Evolutionary conservation across 768 basidiomycete genomes (phyloP).

Genomic region (Tricholomella constricta): DNA sequence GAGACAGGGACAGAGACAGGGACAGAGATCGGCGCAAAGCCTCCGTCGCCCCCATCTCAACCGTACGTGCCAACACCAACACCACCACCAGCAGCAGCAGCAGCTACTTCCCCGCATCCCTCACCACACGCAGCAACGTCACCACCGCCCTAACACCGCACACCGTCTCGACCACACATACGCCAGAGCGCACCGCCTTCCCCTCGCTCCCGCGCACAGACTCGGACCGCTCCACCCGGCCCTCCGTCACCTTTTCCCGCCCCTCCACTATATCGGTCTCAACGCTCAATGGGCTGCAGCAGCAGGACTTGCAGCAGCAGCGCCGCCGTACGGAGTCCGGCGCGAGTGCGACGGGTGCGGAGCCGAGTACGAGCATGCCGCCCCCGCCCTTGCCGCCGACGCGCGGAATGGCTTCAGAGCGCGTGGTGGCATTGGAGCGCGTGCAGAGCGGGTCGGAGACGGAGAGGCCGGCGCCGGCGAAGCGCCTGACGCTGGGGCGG

Average conservation of each 20-base stretch:
- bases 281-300: slow-evolving; percentile 55
- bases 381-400: background rate
- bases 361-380: slow-evolving; percentile 22
- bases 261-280: slow-evolving; percentile 56
- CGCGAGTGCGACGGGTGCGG: slow-evolving; percentile 21
- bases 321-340: slow-evolving; percentile 33
- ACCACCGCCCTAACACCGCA: slow-evolving; percentile 71
- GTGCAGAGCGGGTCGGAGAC: slow-evolving; percentile 40
- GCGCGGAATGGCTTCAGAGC: no score
- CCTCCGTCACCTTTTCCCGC: slow-evolving; percentile 65
- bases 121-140: slow-evolving; percentile 54
- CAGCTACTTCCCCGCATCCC: slow-evolving; percentile 36
- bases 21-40: slow-evolving; percentile 31
- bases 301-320: slow-evolving; percentile 45
- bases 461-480: slow-evolving; percentile 50
- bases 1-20: background rate
- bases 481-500: slow-evolving; percentile 40
- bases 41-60: slow-evolving; percentile 42
- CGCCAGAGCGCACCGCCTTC: slow-evolving; percentile 23
- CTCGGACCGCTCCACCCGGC: slow-evolving; percentile 46
- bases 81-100: background rate
- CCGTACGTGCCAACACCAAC: slow-evolving; percentile 40
- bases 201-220: slow-evolving; percentile 43
- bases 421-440: background rate
- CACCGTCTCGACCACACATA: slow-evolving; percentile 56